These are phyloP conservation scores for Dothiorella sarmentorum DNA, from an alignment of 2,329 filamentous ascomycete genomes.

Conservation along the genomic window DNA sequence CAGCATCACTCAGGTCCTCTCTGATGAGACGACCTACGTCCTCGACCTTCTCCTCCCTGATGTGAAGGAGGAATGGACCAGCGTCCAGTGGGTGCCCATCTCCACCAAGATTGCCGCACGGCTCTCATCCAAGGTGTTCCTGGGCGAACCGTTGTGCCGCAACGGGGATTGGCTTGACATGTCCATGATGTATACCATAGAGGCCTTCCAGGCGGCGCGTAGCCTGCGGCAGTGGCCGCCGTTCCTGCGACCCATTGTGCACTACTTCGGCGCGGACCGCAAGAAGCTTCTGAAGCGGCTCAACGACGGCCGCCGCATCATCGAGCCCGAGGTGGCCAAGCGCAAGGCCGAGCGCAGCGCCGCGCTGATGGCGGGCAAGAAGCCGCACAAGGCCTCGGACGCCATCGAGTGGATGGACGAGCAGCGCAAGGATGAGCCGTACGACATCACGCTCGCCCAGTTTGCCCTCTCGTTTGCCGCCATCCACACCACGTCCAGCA, in stretches of 20 bases:
- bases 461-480: constrained; percentile 21
- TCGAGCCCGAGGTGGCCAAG: constrained; percentile 33
- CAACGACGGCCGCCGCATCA: constrained; percentile 24
- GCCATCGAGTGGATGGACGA: constrained; percentile 22
- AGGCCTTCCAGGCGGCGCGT: constrained; percentile 33
- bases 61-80: constrained; percentile 4
- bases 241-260: constrained; percentile 29
- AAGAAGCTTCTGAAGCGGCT: constrained; percentile 23
- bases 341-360: constrained; percentile 23
- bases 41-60: constrained; percentile 9
- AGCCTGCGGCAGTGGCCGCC: constrained; percentile 35
- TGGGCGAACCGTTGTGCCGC: constrained; percentile 36
- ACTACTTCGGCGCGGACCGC: constrained; percentile 21
- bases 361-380: constrained; percentile 21
- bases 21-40: background rate
- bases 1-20: background rate
- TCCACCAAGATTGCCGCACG: constrained; percentile 40
- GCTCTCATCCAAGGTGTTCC: constrained; percentile 30
- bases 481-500: constrained; percentile 21
- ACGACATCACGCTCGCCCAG: constrained; percentile 20
- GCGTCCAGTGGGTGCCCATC: constrained; percentile 30
- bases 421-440: constrained; percentile 19
- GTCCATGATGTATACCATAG: constrained; percentile 34
- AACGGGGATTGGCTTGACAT: constrained; percentile 40
- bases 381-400: constrained; percentile 16